Evolutionary conservation across 306 rosid genomes (phyloP).

Genomic region (Boehmeria nivea): DNA sequence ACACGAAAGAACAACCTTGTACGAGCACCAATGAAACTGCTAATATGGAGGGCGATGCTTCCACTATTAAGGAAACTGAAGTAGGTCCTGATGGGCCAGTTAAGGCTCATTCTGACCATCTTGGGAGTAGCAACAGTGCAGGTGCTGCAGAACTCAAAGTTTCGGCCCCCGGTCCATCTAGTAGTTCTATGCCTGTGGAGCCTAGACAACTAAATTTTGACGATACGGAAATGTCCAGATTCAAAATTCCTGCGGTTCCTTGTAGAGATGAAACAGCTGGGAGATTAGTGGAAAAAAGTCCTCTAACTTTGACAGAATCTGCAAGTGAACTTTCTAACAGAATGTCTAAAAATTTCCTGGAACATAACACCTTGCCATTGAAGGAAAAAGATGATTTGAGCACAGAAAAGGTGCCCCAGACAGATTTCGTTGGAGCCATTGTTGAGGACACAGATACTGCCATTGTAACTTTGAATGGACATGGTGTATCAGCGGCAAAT

Average conservation of each 20-base stretch:
- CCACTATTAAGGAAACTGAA: conserved; percentile 23
- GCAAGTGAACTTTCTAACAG: conserved; percentile 24
- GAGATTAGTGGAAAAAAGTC: conserved; percentile 19
- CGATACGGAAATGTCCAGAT: conserved; percentile 29
- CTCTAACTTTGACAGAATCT: conserved; percentile 19
- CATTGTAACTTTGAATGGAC: conserved; percentile 6
- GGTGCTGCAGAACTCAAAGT: conserved; percentile 33
- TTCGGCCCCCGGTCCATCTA: conserved; percentile 31
- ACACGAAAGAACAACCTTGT: conserved; percentile 23
- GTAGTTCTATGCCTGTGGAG: conserved; percentile 32
- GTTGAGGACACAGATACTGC: not conserved
- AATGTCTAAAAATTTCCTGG: conserved; percentile 21
- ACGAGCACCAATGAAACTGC: conserved; percentile 17
- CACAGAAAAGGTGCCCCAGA: conserved; percentile 10
- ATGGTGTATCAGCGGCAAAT: conserved; percentile 18
- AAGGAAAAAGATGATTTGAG: conserved; percentile 26
- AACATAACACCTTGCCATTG: conserved; percentile 20
- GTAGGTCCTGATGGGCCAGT: conserved; percentile 19
- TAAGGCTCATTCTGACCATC: conserved; percentile 24
- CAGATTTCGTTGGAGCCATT: not conserved
- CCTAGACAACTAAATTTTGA: conserved; percentile 57
- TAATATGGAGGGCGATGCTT: conserved; percentile 22
- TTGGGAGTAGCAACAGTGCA: conserved; percentile 22
- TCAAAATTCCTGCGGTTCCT: conserved; percentile 33
- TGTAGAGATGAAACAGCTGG: conserved; percentile 22